phyloP scores from a whole-genome alignment of 2,329 filamentous ascomycete species.

The Aspergillus cejpii region DNA sequence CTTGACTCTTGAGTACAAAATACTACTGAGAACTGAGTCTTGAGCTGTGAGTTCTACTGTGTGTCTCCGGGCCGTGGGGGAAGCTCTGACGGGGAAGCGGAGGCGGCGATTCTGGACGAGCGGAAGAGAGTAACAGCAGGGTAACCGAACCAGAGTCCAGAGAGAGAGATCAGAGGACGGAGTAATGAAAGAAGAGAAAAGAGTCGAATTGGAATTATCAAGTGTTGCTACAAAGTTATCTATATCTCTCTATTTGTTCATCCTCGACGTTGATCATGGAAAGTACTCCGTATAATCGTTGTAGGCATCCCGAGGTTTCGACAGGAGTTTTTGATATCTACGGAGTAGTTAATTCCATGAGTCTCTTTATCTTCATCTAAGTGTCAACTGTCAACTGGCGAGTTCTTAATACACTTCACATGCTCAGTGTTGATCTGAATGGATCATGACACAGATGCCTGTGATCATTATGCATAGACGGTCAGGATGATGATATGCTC shows the following conservation, averaged over 20 bases:
- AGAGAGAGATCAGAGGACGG: background rate
- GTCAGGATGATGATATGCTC: too few relatives aligned
- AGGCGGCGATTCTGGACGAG: constrained; percentile 31
- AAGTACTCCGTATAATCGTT: too few relatives aligned
- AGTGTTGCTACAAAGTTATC: background rate
- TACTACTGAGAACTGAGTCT: too few relatives aligned
- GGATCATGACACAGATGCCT: too few relatives aligned
- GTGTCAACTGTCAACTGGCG: background rate
- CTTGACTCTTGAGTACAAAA: too few relatives aligned
- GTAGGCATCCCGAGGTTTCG: constrained; percentile 5
- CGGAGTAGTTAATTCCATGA: too few relatives aligned
- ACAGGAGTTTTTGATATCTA: too few relatives aligned
- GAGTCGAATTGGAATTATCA: background rate
- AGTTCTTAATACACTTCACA: constrained; percentile 11
- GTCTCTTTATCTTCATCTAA: too few relatives aligned
- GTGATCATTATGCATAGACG: too few relatives aligned
- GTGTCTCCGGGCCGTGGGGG: constrained; percentile 14
- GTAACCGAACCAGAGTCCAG: constrained; percentile 1
- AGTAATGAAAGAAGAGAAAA: background rate
- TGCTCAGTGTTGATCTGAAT: constrained; percentile 4
- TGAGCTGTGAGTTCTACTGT: too few relatives aligned
- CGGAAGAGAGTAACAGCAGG: constrained; percentile 23
- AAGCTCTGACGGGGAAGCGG: constrained; percentile 34
- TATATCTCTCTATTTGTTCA: background rate
- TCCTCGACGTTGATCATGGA: background rate